These are phyloP conservation scores for Modicella reniformis DNA, from an alignment of 371 early-diverging fungal species.

Conservation along the genomic window DNA sequence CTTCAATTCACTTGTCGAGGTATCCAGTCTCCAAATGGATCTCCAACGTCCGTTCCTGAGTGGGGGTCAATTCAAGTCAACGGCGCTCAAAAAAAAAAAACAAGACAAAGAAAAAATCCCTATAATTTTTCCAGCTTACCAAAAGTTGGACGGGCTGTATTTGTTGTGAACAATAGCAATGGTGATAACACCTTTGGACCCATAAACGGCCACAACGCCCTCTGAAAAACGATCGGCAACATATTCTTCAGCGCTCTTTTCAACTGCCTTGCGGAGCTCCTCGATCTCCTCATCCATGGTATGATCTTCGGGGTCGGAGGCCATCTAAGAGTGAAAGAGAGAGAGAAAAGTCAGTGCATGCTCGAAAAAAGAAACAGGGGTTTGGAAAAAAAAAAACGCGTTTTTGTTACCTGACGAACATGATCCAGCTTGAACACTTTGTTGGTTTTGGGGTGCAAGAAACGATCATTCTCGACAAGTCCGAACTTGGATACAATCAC, in stretches of 20 bases:
- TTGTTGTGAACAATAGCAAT: slow-evolving; percentile 87
- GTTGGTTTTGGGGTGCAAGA: slow-evolving; percentile 77
- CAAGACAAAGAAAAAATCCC: neutral
- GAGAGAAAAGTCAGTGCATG: neutral
- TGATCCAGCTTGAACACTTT: slow-evolving; percentile 80
- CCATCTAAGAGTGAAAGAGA: slow-evolving; percentile 54
- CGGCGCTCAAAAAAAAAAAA: too few species aligned
- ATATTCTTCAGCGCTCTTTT: slow-evolving; percentile 71
- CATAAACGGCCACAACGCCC: slow-evolving; percentile 77
- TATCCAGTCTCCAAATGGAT: slow-evolving; percentile 78
- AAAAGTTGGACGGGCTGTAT: slow-evolving; percentile 91
- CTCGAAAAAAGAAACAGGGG: too few species aligned
- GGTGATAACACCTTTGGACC: slow-evolving; percentile 60
- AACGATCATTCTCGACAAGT: slow-evolving; percentile 70
- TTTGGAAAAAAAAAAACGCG: too few species aligned
- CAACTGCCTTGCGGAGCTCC: slow-evolving; percentile 68
- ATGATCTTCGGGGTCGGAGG: slow-evolving; percentile 68
- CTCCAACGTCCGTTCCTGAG: slow-evolving; percentile 92
- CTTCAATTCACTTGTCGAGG: slow-evolving; percentile 67
- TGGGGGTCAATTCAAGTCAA: too few species aligned
- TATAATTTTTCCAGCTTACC: slow-evolving; percentile 59
- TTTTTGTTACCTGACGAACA: slow-evolving; percentile 76
- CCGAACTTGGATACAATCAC: slow-evolving; percentile 82
- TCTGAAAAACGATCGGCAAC: slow-evolving; percentile 81
- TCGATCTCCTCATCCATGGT: slow-evolving; percentile 61